phyloP scores from a whole-genome alignment of 305 asterid genomes.

The Vinca major region DNA sequence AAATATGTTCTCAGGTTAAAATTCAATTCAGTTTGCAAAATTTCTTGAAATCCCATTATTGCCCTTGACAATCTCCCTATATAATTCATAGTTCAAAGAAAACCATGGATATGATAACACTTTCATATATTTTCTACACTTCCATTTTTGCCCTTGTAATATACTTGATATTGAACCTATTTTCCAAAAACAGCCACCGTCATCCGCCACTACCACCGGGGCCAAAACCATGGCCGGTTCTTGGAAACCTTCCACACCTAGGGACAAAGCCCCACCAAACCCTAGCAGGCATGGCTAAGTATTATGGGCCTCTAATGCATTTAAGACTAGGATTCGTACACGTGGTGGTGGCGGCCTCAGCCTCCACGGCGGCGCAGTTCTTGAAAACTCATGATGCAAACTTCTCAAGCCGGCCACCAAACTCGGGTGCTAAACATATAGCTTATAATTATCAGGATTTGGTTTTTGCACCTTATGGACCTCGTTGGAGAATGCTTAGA shows the following conservation, averaged over 20 bases:
- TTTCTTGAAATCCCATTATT: no score
- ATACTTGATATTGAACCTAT: no score
- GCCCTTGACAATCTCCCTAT: no score
- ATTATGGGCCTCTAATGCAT: conserved; percentile 69
- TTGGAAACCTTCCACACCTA: conserved; percentile 69
- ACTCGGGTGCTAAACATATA: conserved; percentile 62
- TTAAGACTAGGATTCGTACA: conserved; percentile 61
- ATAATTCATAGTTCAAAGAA: no score
- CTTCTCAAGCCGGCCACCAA: conserved; percentile 76
- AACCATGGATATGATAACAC: no score
- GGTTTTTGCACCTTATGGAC: conserved; percentile 88
- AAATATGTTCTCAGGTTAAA: no score
- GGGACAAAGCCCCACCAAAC: conserved; percentile 74
- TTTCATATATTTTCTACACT: no score
- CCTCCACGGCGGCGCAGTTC: conserved; percentile 60
- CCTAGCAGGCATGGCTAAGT: conserved; percentile 55
- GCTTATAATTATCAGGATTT: conserved; percentile 80
- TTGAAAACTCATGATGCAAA: conserved; percentile 61
- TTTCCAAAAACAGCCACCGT: conserved; percentile 1
- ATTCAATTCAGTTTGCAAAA: no score
- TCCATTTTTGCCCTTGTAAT: no score
- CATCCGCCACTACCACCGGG: conserved; percentile 48
- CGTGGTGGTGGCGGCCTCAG: conserved; percentile 83
- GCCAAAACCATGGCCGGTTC: conserved; percentile 71
- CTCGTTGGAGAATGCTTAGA: conserved; percentile 74